phyloP scores from a whole-genome alignment of 2,329 filamentous ascomycete species.

The Chaetothyriales sp. region DNA sequence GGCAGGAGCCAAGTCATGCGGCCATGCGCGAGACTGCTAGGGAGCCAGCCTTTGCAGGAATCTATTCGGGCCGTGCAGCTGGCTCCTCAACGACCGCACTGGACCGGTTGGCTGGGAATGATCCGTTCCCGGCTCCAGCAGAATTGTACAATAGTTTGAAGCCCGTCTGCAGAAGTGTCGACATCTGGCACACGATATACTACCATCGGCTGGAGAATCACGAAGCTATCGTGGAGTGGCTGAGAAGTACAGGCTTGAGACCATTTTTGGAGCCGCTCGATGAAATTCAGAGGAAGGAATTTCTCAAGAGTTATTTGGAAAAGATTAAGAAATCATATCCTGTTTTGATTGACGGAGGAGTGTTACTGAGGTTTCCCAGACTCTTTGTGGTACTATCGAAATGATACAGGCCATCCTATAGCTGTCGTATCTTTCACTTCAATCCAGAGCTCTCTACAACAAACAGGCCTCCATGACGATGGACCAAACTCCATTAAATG shows the following conservation, averaged over 20 bases:
- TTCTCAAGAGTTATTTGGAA: conserved; percentile 35
- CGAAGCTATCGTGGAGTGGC: conserved; percentile 44
- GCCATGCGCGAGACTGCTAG: conserved; percentile 36
- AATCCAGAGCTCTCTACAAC: too few species aligned
- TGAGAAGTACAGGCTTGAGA: conserved; percentile 43
- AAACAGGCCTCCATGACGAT: too few species aligned
- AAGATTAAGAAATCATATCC: conserved; percentile 34
- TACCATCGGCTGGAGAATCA: conserved; percentile 38
- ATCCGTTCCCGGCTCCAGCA: conserved; percentile 35
- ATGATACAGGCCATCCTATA: not conserved
- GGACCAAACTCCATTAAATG: too few species aligned
- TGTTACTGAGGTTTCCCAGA: conserved; percentile 43
- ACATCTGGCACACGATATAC: conserved; percentile 44
- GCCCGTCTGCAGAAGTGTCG: conserved; percentile 30
- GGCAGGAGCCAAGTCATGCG: conserved; percentile 35
- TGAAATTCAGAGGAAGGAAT: conserved; percentile 29
- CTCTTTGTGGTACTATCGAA: conserved; percentile 37
- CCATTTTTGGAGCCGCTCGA: conserved; percentile 41
- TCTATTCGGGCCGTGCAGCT: not conserved
- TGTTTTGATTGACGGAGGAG: conserved; percentile 36
- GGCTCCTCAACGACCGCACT: conserved; percentile 14
- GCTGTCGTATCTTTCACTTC: too few species aligned
- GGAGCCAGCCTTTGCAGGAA: conserved; percentile 26
- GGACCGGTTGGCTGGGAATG: conserved; percentile 26
- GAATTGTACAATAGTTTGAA: conserved; percentile 39